Percentiles rank a stretch among this genome's conserved stretches.
Conservation (phyloP, 345 rosid genomes). For the Linum usitatissimum region DNA sequence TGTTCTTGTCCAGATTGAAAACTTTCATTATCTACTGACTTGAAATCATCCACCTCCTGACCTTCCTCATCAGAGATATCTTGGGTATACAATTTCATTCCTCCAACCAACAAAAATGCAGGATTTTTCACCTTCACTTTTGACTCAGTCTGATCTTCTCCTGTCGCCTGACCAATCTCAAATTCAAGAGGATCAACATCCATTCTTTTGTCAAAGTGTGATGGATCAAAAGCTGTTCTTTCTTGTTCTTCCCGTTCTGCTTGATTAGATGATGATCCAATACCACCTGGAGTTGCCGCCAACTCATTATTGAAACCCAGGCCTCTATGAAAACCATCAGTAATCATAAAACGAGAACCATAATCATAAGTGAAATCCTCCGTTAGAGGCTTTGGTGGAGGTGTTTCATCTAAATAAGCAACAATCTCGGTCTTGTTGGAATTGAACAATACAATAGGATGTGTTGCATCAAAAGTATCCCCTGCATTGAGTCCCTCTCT, state of each 20-base stretch:
- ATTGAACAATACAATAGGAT: constrained; percentile 35
- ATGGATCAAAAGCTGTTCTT: constrained; percentile 20
- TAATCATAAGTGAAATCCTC: constrained; percentile 42
- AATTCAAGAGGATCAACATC: too few species aligned
- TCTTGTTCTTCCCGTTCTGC: constrained; percentile 25
- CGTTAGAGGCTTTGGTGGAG: constrained; percentile 25
- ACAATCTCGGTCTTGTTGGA: constrained; percentile 37
- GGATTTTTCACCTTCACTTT: constrained; percentile 38
- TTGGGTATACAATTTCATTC: constrained; percentile 59
- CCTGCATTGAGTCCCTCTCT: constrained; percentile 4
- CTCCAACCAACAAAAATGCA: constrained; percentile 72
- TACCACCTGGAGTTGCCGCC: constrained; percentile 34
- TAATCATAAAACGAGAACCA: constrained; percentile 48
- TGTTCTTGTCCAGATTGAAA: constrained; percentile 35
- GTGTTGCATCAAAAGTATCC: constrained; percentile 18
- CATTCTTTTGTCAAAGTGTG: too few species aligned
- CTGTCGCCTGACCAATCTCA: constrained; percentile 30
- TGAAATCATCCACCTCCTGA: constrained; percentile 15
- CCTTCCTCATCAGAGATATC: constrained; percentile 58
- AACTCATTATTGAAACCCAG: constrained; percentile 50
- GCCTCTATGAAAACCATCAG: constrained; percentile 52
- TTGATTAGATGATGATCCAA: constrained; percentile 32
- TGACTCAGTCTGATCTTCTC: constrained; percentile 22
- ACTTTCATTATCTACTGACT: constrained; percentile 27
- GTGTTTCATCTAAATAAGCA: constrained; percentile 53